A percentile compares a stretch with the other conserved stretches of the same genome.
phyloP scores from a whole-genome alignment of 305 asterid species.

The Striga hermonthica region DNA sequence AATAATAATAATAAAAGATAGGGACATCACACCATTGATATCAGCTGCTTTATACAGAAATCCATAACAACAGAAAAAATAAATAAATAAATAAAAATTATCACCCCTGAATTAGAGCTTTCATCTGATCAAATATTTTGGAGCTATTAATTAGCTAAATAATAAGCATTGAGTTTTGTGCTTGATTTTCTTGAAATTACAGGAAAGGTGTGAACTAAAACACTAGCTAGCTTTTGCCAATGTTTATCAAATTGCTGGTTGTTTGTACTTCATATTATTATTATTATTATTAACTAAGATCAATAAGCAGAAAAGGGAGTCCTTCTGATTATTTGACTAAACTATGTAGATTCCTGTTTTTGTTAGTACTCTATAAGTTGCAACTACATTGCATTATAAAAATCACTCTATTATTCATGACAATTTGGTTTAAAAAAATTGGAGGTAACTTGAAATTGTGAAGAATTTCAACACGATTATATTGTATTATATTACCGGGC shows the following conservation, averaged over 20 bases:
- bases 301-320: too few relatives aligned
- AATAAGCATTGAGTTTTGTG: conserved; percentile 31
- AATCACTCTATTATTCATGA: conserved; percentile 45
- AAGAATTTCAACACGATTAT: too few relatives aligned
- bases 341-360: conserved; percentile 33
- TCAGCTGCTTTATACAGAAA: too few relatives aligned
- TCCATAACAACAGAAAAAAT: too few relatives aligned
- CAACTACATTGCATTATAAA: conserved; percentile 34
- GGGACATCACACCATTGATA: too few relatives aligned
- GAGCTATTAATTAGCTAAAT: conserved; percentile 21
- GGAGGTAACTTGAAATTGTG: neutral
- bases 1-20: too few relatives aligned
- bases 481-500: too few relatives aligned
- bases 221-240: neutral
- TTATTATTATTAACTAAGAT: too few relatives aligned
- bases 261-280: neutral
- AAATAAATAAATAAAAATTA: too few relatives aligned
- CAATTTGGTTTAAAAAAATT: conserved; percentile 44
- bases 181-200: conserved; percentile 34
- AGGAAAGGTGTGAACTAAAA: conserved; percentile 12
- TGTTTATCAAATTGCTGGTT: neutral
- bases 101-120: neutral
- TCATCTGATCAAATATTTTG: neutral
- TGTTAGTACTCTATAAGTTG: conserved; percentile 26
- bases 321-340: conserved; percentile 28